Base-by-base conservation (phyloP, 495 filamentous ascomycete species). In the Talaromyces nanjingensis region DNA sequence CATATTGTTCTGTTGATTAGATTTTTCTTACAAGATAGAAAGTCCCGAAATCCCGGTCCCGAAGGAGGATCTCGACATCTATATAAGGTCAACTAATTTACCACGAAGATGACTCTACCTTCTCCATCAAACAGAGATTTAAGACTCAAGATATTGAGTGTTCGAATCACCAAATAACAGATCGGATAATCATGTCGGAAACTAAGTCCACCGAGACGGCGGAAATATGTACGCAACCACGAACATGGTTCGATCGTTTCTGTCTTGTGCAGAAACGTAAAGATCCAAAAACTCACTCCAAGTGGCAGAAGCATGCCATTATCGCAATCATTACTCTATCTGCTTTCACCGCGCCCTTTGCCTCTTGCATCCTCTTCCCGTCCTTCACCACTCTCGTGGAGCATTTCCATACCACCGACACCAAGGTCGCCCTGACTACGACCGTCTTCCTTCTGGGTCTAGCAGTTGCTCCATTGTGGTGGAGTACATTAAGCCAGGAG, bases 341-440 rank as follows among this genome's bases (percentile, higher is more conserved):
- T 25, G 52, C 52, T 8, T 54, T 54, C 20, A 54, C 52, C n/a
- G 52, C 52, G n/a, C 52, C 52, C 11, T 54, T 54, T 54, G 52
- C 52, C 7, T 54, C 52, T 12, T 54, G n/a, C n/a, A 54, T 54
- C 11, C 52, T 54, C 52, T 54, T 54, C 52, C 52, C 52, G 20
- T 54, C 52, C n/a, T 54, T 54, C 52, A 54, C 52, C n/a, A 22
- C 52, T 54, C 52, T 54, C 52, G 52, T 54, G n/a, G 20, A 54
- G 25, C 52, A 54, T 6, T 54, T 54, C 24, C 52, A 54, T 24
- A 54, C 52, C 11, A 54, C 52, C 8, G 52, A 54, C 18, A 54
- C 52, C n/a, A 20, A 54, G 20, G 52, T 54, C n/a, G 52, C 52
- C 52, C 52, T 54, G 0, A 54, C 52, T 7, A 54, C 52, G n/a